Base-by-base conservation (phyloP, 345 rosid species). In the Eucalyptus paniculata region DNA sequence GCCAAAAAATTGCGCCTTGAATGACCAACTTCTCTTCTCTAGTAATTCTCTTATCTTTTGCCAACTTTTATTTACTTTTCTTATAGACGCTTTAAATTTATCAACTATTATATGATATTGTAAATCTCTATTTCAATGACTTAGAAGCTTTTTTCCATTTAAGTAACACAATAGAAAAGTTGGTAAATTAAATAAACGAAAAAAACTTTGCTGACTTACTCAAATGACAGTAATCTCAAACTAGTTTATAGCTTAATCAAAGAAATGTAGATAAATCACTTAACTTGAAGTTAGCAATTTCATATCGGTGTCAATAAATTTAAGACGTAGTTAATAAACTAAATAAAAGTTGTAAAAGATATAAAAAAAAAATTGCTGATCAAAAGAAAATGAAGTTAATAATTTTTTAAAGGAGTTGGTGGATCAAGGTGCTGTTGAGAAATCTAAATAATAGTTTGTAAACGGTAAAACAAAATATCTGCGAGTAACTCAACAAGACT, bases 321-420 rank as follows among this genome's bases (percentile, higher is more conserved):
- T 62, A 30, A 30, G 69, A 62, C 1, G 69, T 13, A 30, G 18
- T 6, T 62, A 62, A 13, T 62, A 62, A 62, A 62, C 18, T 62
- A 62, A 62, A 62, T 30, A 62, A 13, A 28, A 62, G 9, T 28
- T 62, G 69, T 1, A 62, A 13, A 62, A 62, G 18, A 62, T 62
- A 13, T 0, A 0, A 13, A 62, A 58, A 4, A 12, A 58, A 62
- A 60, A 6, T 11, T 10, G 7, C 3, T 58, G 0, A 58, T 58
- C 65, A 58, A 58, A 58, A 58, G 65, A 58, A 62, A 62, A 62
- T 62, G 32, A 62, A 62, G 32, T 62, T 62, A 62, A 30, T 30
- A 60, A 62, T 28, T 62, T 0, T 58, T 13, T 62, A 28, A 62
- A 62, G 28, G 34, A 28, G 32, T 62, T 12, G 0, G 0, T 62